Evolutionary conservation across 192 early-diverging fungal species (phyloP).

Genomic region (Rhizoclosmatium globosum): DNA sequence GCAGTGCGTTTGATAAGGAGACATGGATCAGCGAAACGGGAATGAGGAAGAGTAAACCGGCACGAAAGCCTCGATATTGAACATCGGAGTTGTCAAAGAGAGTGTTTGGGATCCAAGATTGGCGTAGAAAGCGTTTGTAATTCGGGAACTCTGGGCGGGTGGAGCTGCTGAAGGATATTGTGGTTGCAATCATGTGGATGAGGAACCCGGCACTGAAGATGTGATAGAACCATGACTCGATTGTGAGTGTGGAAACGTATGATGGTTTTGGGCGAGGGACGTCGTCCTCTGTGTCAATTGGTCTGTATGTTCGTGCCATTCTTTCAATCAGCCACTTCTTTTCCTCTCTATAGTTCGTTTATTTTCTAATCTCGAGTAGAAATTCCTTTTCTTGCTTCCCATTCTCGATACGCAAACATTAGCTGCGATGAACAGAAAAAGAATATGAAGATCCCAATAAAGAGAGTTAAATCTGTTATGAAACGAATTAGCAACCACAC

Average conservation of each 20-base stretch:
- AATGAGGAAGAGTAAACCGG: conserved; percentile 64
- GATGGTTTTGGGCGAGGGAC: too few relatives aligned
- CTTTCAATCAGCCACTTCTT: too few relatives aligned
- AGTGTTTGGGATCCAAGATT: neutral
- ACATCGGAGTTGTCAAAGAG: conserved; percentile 69
- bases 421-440: conserved; percentile 19
- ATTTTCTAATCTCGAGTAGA: neutral
- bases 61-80: conserved; percentile 75
- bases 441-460: conserved; percentile 21
- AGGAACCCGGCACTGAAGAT: too few relatives aligned
- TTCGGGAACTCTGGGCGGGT: neutral
- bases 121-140: neutral
- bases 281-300: too few relatives aligned
- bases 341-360: neutral
- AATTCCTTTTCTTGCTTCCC: neutral
- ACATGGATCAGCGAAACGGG: conserved; percentile 59
- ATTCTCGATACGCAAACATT: conserved; percentile 27
- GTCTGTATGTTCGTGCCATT: too few relatives aligned
- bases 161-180: too few relatives aligned
- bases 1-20: conserved; percentile 56
- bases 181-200: too few relatives aligned
- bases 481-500: neutral
- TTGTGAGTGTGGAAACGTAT: too few relatives aligned
- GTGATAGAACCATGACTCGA: too few relatives aligned
- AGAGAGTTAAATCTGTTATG: neutral